Evolutionary conservation across 495 filamentous ascomycete species (phyloP), one percentile per base, ranked within the genome.

Genomic region (Tuber aestivum): DNA sequence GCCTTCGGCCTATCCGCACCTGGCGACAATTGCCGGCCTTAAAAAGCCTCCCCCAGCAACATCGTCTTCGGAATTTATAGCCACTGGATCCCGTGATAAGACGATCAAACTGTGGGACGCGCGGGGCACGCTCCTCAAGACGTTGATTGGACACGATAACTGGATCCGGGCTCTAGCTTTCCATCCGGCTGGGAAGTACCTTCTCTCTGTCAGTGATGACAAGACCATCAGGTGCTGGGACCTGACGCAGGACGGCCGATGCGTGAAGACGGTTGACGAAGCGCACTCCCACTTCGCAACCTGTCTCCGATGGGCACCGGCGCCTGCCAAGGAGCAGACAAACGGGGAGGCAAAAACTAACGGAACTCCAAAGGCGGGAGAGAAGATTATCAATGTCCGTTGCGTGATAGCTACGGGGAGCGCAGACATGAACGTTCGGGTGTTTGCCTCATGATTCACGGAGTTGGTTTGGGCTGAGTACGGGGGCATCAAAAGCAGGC

Each of bases 181-280:
- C 83, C 95, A 99, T 79, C 95, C 95, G 0, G 94, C 93, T 4
- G 95, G 95, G 1, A 97, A 97, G 84, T 99, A 95, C 78, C 87
- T 99, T 2, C 84, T 99, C 27, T 93, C 90, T 44, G 92, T 91
- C 6, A 86, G 91, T 38, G 95, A 99, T 80, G 95, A 99, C 83
- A 97, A 97, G 84, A 94, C 93, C 20, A 86, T 99, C 45, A 87
- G 95, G 68, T 97, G 95, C 85, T 99, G 95, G 95, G 95, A 99
- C 85, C 86, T 99, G 14, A 87, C 88, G 21, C 95, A 99, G 81
- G 94, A 97, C 83, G 92, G 93, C 27, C 92, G 92, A 77, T 93
- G 94, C 78, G 94, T 97, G 74, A 94, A 94, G 85, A 91, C 88
- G 4, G 84, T 97, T 23, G 86, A 88, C 48, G 91, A 94, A 79